Evolutionary conservation across 805 yeast species (phyloP), one percentile per base, ranked within the genome.

Genomic region (Candida qinlingensis): DNA sequence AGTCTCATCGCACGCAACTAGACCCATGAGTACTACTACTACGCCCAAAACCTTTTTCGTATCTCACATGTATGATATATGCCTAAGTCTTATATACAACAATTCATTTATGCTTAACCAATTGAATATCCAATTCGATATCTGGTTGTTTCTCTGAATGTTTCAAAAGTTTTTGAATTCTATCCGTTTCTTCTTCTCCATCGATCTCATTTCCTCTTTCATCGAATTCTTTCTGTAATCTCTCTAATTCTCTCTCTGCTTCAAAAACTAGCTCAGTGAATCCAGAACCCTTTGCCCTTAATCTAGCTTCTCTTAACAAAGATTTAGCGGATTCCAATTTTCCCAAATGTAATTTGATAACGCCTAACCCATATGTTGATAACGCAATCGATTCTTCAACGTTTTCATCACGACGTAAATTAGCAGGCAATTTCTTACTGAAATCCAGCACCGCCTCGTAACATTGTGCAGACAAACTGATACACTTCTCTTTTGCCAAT

Each of bases 331-430:
- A 67, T 2, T 71, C 74, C 48, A 77, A 71, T 9, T 81, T 68
- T 1, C 83, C 77, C 41, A 71, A 60, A 56, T 87, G 87, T n/a
- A 84, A 66, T 40, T 78, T 74, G 9, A 88, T 74, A 5, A 90
- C 95, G 2, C 97, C 98, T 38, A 87, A 71, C 0, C 96, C 95
- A 61, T 86, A 91, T 0, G 89, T 80, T 0, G 96, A 81, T 62
- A 91, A 71, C 0, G 95, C 94, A 39, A 85, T 80, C 1, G 86
- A 80, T 53, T 86, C 88, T 33, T 78, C 75, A 10, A 85, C 65
- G 6, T 70, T 67, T 9, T 64, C 63, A 42, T 73, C 75, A 12
- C 68, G 60, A 41, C 72, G 61, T 11, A 61, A 37, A 45, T 55
- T 50, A 29, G 69, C 59, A 2, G 72, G 71, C 26, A 76, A 56